Evolutionary conservation across 108 stramenopile species (phyloP), one percentile per base, ranked within the genome.

Genomic region (Cylindrotheca closterium): DNA sequence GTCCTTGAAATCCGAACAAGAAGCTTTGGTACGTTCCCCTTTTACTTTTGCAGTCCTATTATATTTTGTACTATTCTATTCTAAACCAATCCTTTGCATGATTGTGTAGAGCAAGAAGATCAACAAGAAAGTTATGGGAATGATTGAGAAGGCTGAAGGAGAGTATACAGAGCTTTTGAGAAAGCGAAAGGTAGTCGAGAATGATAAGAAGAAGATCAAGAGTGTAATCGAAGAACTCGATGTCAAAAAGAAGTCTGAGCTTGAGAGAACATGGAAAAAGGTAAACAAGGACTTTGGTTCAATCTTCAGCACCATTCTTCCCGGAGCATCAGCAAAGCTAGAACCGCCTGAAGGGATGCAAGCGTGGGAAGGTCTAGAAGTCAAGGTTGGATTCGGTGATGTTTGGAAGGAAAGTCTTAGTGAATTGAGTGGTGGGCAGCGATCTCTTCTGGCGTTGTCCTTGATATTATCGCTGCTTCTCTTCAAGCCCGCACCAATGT

Each of bases 401-500:
- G 90, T 96, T 26, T 99, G 98, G 98, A 99, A 99, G 72, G 94
- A 98, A 62, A 93, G 92, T 68, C 85, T 99, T 24, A 96, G 96
- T 49, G 99, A 99, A 84, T 82, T 99, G 28, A 96, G 94, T 67
- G 99, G 99, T 25, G 99, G 99, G 22, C 99, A 99, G 71, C 81
- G 99, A 51, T 97, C 96, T 8, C 73, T 99, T 48, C 81, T 99
- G 42, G 98, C 99, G 1, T 82, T 99, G n/a, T 97, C 96, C 8
- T 79, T 99, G 60, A 98, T 99, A 76, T 79, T 99, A 8, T 82
- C 97, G 3, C 68, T 99, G 45, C 85, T 99, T 25, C 83, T 98
- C 7, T 98, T 98, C 83, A 98, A 98, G 74, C 98, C 98, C 24
- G 99, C 99, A 30, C 99, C 99, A 25, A 97, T 99, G 97, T 99